phyloP scores from a whole-genome alignment of 1,284 basidiomycete genomes.

The Cryptococcus maquisensis region DNA sequence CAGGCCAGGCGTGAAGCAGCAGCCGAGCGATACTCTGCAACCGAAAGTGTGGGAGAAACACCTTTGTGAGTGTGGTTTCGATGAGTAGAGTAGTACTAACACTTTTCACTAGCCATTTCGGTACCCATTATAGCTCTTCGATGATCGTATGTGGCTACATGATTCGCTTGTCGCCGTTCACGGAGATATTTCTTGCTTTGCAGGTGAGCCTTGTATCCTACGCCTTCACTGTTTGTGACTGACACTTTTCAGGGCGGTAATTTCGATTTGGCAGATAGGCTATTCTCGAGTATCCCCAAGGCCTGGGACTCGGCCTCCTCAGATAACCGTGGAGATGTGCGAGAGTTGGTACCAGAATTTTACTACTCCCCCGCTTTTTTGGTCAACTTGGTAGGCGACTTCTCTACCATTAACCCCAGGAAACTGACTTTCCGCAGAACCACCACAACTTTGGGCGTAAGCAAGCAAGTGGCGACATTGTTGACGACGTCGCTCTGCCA shows the following conservation, averaged over 20 bases:
- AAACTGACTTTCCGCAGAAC: slow-evolving; percentile 59
- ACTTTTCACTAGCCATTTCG: slow-evolving; percentile 60
- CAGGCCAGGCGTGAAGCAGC: slow-evolving; percentile 68
- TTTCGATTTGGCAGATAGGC: slow-evolving; percentile 90
- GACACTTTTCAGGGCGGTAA: slow-evolving; percentile 63
- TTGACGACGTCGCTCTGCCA: slow-evolving; percentile 84
- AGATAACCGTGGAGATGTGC: slow-evolving; percentile 85
- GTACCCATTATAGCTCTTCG: slow-evolving; percentile 90
- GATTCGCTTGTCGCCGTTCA: slow-evolving; percentile 84
- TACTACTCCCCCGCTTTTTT: slow-evolving; percentile 57
- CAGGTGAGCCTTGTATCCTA: slow-evolving; percentile 59
- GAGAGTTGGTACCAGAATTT: slow-evolving; percentile 92
- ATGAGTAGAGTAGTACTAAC: background rate
- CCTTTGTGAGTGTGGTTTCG: slow-evolving; percentile 57
- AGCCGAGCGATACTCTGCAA: slow-evolving; percentile 66
- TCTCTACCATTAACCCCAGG: slow-evolving; percentile 50
- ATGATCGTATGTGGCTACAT: slow-evolving; percentile 96
- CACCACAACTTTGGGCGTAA: slow-evolving; percentile 79
- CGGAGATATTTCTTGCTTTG: slow-evolving; percentile 73
- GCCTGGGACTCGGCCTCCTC: slow-evolving; percentile 81
- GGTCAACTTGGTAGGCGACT: slow-evolving; percentile 51
- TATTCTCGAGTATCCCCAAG: slow-evolving; percentile 76
- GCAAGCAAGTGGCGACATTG: slow-evolving; percentile 72
- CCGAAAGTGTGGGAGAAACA: slow-evolving; percentile 73
- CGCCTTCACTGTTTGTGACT: background rate